Evolutionary conservation across 129 eudicot species (phyloP).

Genomic region (Pittosporum tobira): DNA sequence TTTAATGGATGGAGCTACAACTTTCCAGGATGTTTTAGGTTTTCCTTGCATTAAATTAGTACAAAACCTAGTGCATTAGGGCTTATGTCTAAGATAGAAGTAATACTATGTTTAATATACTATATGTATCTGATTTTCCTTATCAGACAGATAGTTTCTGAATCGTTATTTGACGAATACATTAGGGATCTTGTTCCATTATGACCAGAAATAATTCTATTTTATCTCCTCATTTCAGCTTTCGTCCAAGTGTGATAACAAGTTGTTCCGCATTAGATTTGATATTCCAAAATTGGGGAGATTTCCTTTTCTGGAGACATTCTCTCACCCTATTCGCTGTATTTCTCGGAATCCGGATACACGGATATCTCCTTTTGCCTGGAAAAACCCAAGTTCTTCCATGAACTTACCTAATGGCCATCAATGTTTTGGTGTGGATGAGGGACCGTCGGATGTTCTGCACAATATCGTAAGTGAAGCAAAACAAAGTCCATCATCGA

Average conservation of each 20-base stretch:
- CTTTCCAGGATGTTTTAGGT: too few species aligned
- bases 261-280: slow-evolving; percentile 63
- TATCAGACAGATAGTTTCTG: too few species aligned
- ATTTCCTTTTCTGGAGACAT: slow-evolving; percentile 52
- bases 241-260: slow-evolving; percentile 80
- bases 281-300: slow-evolving; percentile 35
- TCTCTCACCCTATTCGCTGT: slow-evolving; percentile 63
- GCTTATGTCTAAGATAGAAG: too few species aligned
- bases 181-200: too few species aligned
- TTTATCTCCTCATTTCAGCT: slow-evolving; percentile 44
- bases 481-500: slow-evolving; percentile 66
- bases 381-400: slow-evolving; percentile 51
- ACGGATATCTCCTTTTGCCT: slow-evolving; percentile 36
- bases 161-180: too few species aligned
- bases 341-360: slow-evolving; percentile 47
- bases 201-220: too few species aligned
- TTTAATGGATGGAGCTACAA: too few species aligned
- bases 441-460: slow-evolving; percentile 37
- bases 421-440: slow-evolving; percentile 32
- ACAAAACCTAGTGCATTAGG: too few species aligned
- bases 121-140: too few species aligned
- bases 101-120: too few species aligned
- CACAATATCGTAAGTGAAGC: slow-evolving; percentile 59
- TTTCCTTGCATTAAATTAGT: too few species aligned
- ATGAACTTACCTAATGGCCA: slow-evolving; percentile 38